Conservation (phyloP, 208 protist species). For the Trypanosoma melophagium region DNA sequence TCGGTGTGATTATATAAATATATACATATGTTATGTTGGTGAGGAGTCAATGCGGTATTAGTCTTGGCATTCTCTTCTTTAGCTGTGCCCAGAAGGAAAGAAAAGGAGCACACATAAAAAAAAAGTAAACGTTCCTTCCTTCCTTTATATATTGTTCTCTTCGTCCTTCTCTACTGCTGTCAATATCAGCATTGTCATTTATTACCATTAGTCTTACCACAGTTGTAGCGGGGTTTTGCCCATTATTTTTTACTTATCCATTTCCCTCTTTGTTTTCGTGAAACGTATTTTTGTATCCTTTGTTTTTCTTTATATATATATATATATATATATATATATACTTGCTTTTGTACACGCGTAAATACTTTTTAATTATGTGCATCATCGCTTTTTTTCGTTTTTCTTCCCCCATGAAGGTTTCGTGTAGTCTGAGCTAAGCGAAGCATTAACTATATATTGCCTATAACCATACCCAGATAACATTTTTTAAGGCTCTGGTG, state of each 20-base stretch:
- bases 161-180: background rate
- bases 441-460: slow-evolving; percentile 4
- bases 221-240: too few relatives aligned
- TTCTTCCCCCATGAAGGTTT: slow-evolving; percentile 12
- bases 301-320: slow-evolving; percentile 15
- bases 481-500: slow-evolving; percentile 2
- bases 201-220: too few relatives aligned
- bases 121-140: background rate
- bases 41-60: background rate
- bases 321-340: slow-evolving; percentile 2
- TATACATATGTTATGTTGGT: background rate
- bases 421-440: too few relatives aligned
- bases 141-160: background rate
- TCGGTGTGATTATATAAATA: slow-evolving; percentile 13
- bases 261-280: slow-evolving; percentile 2
- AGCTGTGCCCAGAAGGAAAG: background rate
- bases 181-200: too few relatives aligned
- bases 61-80: background rate
- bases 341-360: too few relatives aligned
- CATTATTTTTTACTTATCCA: background rate
- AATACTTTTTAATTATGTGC: background rate
- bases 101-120: background rate
- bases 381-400: slow-evolving; percentile 5
- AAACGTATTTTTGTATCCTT: slow-evolving; percentile 12
- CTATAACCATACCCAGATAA: background rate